These are phyloP conservation scores for Pseudognaphalium luteoalbum DNA, from an alignment of 129 eudicot species.

Conservation along the genomic window DNA sequence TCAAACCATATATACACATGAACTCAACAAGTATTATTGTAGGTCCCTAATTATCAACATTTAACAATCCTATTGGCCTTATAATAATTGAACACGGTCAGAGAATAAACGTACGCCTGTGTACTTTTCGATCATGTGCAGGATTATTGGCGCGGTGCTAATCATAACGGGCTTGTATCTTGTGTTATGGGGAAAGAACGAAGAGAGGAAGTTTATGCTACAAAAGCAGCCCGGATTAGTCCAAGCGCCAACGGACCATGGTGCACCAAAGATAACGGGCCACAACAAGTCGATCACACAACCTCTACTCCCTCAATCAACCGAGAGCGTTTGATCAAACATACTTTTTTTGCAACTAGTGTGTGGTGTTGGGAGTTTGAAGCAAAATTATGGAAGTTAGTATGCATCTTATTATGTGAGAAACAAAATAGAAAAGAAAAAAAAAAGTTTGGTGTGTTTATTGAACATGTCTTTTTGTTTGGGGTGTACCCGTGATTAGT, in stretches of 20 bases:
- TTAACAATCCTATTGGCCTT: background rate
- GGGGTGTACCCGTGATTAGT: background rate
- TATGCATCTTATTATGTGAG: slow-evolving; percentile 41
- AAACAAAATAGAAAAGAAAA: background rate
- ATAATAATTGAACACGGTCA: slow-evolving; percentile 1
- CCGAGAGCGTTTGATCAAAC: slow-evolving; percentile 61
- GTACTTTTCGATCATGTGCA: slow-evolving; percentile 25
- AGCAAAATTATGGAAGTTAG: slow-evolving; percentile 32
- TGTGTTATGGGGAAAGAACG: slow-evolving; percentile 89
- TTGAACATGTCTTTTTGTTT: slow-evolving; percentile 1
- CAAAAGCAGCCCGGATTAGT: slow-evolving; percentile 37
- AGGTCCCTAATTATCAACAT: slow-evolving; percentile 14
- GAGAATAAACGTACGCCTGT: background rate
- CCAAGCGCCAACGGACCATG: slow-evolving; percentile 52
- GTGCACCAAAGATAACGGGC: slow-evolving; percentile 40
- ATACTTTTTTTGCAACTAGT: slow-evolving; percentile 20
- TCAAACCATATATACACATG: slow-evolving; percentile 32
- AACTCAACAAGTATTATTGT: slow-evolving; percentile 26
- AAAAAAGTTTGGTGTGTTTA: slow-evolving; percentile 33
- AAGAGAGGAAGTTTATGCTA: slow-evolving; percentile 60
- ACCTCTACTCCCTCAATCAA: slow-evolving; percentile 69
- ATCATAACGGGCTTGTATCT: slow-evolving; percentile 83
- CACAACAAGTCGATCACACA: slow-evolving; percentile 69
- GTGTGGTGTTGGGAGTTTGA: slow-evolving; percentile 29
- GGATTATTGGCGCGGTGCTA: slow-evolving; percentile 87